phyloP scores from a whole-genome alignment of 805 yeast genomes.

The Blastobotrys peoriensis region DNA sequence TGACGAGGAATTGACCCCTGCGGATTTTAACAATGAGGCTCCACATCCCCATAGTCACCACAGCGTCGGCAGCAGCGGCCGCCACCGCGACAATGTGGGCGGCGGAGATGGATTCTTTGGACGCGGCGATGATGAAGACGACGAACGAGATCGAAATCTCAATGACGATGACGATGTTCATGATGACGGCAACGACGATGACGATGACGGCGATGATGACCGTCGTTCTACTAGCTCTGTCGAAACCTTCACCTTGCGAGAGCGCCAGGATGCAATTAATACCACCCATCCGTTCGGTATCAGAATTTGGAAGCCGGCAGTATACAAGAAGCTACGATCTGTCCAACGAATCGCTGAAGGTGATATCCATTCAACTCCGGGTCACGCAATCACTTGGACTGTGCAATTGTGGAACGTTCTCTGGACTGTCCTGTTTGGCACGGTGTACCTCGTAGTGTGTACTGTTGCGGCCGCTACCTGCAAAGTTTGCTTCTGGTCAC shows the following conservation, averaged over 20 bases:
- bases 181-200: slow-evolving; percentile 16
- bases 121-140: background rate
- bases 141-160: background rate
- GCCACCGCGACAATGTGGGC: too few species aligned
- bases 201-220: slow-evolving; percentile 25
- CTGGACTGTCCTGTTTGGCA: slow-evolving; percentile 74
- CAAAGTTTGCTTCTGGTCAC: slow-evolving; percentile 39
- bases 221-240: slow-evolving; percentile 36
- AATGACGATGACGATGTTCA: slow-evolving; percentile 17
- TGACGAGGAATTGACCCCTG: background rate
- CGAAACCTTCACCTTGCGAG: slow-evolving; percentile 83
- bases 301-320: slow-evolving; percentile 96
- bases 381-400: slow-evolving; percentile 49
- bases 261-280: slow-evolving; percentile 93
- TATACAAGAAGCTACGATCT: slow-evolving; percentile 86
- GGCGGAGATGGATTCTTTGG: too few species aligned
- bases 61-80: background rate
- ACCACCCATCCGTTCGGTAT: slow-evolving; percentile 98
- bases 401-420: slow-evolving; percentile 62
- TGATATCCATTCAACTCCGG: slow-evolving; percentile 76
- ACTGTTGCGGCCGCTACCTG: slow-evolving; percentile 41
- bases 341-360: slow-evolving; percentile 88
- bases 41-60: too few species aligned
- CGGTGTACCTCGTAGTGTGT: slow-evolving; percentile 51
- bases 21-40: background rate